These are phyloP conservation scores for Porcisia deanei DNA, from an alignment of 208 protist species.

Conservation along the genomic window DNA sequence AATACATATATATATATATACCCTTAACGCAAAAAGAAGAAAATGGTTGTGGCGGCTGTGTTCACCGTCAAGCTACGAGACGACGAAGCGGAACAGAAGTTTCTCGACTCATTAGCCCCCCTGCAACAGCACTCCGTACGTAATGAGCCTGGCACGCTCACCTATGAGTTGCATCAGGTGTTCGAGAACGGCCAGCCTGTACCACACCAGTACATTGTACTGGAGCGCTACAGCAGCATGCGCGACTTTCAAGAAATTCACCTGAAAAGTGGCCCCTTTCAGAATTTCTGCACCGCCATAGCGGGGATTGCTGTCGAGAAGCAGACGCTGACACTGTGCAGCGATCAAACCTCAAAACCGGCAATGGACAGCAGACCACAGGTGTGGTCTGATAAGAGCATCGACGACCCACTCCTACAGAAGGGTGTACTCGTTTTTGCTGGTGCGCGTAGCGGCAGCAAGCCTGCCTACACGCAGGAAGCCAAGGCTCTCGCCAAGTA, in stretches of 20 bases:
- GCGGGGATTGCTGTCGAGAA: slow-evolving; percentile 34
- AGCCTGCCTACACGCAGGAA: slow-evolving; percentile 46
- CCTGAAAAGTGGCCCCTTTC: slow-evolving; percentile 40
- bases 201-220: slow-evolving; percentile 38
- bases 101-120: slow-evolving; percentile 46
- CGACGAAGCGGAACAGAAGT: slow-evolving; percentile 35
- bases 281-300: slow-evolving; percentile 33
- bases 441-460: slow-evolving; percentile 49
- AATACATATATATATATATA: slow-evolving; percentile 2
- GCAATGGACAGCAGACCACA: slow-evolving; percentile 18
- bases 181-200: slow-evolving; percentile 37
- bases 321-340: slow-evolving; percentile 20
- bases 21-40: background rate
- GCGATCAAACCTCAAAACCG: slow-evolving; percentile 16
- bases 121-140: slow-evolving; percentile 40
- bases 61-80: slow-evolving; percentile 52
- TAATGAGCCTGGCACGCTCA: slow-evolving; percentile 68
- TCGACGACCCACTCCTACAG: slow-evolving; percentile 27
- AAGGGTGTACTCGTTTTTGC: slow-evolving; percentile 80
- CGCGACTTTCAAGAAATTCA: slow-evolving; percentile 49
- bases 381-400: slow-evolving; percentile 21
- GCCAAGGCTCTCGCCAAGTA: slow-evolving; percentile 48
- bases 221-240: slow-evolving; percentile 61
- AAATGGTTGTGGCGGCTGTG: slow-evolving; percentile 57
- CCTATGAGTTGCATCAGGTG: slow-evolving; percentile 66